These are phyloP conservation scores for Henckelia pumila DNA, from an alignment of 257 asterid genomes.

Conservation along the genomic window DNA sequence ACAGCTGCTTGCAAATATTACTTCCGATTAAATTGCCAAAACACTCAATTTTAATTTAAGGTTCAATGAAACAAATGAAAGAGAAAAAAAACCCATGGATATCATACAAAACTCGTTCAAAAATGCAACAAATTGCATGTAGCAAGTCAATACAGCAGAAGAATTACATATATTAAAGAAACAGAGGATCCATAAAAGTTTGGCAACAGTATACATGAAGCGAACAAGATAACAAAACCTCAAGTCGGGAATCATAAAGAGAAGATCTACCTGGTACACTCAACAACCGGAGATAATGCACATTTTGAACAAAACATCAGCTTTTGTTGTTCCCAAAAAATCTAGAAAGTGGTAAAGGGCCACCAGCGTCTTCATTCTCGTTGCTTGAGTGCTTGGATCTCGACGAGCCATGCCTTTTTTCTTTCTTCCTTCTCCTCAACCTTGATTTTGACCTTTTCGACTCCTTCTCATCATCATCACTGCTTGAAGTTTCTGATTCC, in stretches of 20 bases:
- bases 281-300: not conserved
- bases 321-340: constrained; percentile 68
- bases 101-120: not conserved
- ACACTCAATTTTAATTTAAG: not conserved
- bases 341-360: constrained; percentile 87
- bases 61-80: not conserved
- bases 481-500: constrained; percentile 62
- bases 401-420: constrained; percentile 52
- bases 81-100: not conserved
- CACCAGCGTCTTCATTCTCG: constrained; percentile 47
- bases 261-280: constrained; percentile 7
- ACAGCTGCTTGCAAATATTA: not conserved
- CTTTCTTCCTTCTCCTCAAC: constrained; percentile 68
- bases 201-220: constrained; percentile 11
- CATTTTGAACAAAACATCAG: constrained; percentile 30
- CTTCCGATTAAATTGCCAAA: not conserved
- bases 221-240: constrained; percentile 17
- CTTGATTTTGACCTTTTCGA: constrained; percentile 63
- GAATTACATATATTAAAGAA: not conserved
- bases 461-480: constrained; percentile 70
- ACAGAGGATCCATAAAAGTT: not conserved
- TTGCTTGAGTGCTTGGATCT: constrained; percentile 53
- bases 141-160: not conserved
- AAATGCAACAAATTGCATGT: constrained; percentile 1
- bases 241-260: not conserved